These are phyloP conservation scores for Puccinia polysora DNA, from an alignment of 1,284 basidiomycete genomes.

Conservation along the genomic window DNA sequence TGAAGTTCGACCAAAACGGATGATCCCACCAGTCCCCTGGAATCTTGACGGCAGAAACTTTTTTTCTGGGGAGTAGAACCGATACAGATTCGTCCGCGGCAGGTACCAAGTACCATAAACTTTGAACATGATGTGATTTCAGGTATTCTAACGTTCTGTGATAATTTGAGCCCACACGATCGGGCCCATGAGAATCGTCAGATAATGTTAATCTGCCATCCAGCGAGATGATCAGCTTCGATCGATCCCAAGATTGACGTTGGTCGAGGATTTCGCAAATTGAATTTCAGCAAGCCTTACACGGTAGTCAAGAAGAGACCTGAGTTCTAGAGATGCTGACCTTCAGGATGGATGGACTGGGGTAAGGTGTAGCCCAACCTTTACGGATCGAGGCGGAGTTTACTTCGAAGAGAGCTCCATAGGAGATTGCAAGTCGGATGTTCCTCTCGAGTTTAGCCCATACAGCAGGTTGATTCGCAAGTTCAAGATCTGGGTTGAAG, in stretches of 20 bases:
- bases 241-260: background rate
- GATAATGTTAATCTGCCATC: constrained; percentile 78
- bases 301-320: background rate
- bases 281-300: background rate
- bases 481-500: constrained; percentile 56
- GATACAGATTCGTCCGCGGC: background rate
- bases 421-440: constrained; percentile 66
- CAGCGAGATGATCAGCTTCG: constrained; percentile 64
- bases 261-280: constrained; percentile 24
- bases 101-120: constrained; percentile 64
- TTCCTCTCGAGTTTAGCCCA: constrained; percentile 71
- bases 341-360: constrained; percentile 68
- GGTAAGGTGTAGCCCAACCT: constrained; percentile 80
- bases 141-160: constrained; percentile 66
- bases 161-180: constrained; percentile 84
- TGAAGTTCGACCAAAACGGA: constrained; percentile 38
- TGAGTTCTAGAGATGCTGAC: constrained; percentile 57
- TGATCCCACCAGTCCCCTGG: constrained; percentile 29
- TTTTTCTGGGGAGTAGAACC: constrained; percentile 29
- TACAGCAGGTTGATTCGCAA: constrained; percentile 55
- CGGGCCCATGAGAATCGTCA: constrained; percentile 90
- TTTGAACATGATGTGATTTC: constrained; percentile 60
- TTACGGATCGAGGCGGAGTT: constrained; percentile 91
- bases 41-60: constrained; percentile 27
- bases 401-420: constrained; percentile 88